phyloP scores from a whole-genome alignment of 208 protist species.

The Trypanosoma conorhini region DNA sequence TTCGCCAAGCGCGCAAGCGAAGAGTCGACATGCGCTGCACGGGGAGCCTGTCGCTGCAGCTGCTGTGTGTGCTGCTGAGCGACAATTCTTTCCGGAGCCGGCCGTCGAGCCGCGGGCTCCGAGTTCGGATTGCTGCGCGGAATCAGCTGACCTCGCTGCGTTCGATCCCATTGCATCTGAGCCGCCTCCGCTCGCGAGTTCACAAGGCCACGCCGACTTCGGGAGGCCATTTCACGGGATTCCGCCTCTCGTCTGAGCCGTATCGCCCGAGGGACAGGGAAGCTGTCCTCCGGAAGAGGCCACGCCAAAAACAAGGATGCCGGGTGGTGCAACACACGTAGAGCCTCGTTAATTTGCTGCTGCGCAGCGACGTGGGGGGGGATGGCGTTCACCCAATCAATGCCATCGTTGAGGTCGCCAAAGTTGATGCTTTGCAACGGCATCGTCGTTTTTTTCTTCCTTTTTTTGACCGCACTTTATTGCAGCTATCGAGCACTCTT shows the following conservation, averaged over 20 bases:
- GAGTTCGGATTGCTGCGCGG: background rate
- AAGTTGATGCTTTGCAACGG: constrained; percentile 22
- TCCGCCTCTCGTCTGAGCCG: background rate
- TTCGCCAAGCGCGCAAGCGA: background rate
- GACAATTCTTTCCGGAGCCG: background rate
- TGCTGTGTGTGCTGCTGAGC: background rate
- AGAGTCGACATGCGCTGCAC: background rate
- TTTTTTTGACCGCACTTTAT: constrained; percentile 1
- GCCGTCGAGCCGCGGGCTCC: background rate
- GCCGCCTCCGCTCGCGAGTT: background rate
- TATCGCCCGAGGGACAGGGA: constrained; percentile 4
- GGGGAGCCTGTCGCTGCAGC: background rate
- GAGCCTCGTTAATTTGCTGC: background rate
- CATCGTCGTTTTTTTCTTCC: background rate
- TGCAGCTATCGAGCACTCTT: background rate
- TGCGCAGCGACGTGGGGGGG: constrained; percentile 29
- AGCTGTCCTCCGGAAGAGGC: constrained; percentile 27
- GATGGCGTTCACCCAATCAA: constrained; percentile 35
- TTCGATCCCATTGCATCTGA: background rate
- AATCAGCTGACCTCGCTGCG: background rate
- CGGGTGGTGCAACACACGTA: background rate
- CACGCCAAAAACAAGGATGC: constrained; percentile 23
- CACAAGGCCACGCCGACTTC: background rate
- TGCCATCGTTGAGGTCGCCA: constrained; percentile 32
- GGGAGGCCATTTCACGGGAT: background rate